Percentiles rank a stretch among this genome's conserved stretches.
phyloP scores from a whole-genome alignment of 2,329 filamentous ascomycete genomes.

The Graphilbum ipis-grandicollis region DNA sequence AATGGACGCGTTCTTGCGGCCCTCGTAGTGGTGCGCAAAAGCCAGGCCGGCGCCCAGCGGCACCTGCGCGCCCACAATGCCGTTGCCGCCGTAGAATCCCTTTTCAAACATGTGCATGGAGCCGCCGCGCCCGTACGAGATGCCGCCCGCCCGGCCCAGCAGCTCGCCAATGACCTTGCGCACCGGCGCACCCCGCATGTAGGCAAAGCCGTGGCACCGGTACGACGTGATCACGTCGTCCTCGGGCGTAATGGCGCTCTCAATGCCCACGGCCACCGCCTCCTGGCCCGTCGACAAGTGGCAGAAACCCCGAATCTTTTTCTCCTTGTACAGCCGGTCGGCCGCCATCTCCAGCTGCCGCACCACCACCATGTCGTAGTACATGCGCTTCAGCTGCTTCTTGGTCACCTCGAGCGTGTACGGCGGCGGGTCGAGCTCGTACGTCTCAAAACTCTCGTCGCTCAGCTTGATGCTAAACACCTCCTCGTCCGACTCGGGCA shows the following conservation, averaged over 20 bases:
- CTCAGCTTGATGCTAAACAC: conserved; percentile 82
- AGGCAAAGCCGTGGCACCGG: conserved; percentile 94
- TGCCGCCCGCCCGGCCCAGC: conserved; percentile 85
- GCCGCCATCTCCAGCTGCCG: conserved; percentile 99
- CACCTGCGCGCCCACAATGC: conserved; percentile 96
- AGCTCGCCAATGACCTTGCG: conserved; percentile 93
- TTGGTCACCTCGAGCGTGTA: conserved; percentile 92
- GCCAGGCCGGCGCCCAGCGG: conserved; percentile 92
- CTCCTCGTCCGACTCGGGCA: conserved; percentile 76
- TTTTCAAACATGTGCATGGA: conserved; percentile 99
- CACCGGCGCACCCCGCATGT: conserved; percentile 86
- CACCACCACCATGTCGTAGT: conserved; percentile 89
- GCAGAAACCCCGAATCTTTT: conserved; percentile 99
- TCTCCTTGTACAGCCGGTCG: conserved; percentile 98
- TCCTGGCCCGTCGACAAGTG: conserved; percentile 96
- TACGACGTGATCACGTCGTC: conserved; percentile 97
- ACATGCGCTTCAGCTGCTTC: conserved; percentile 97
- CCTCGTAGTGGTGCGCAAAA: conserved; percentile 91
- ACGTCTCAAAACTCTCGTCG: conserved; percentile 98
- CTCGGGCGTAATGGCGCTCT: conserved; percentile 78
- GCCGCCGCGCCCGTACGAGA: conserved; percentile 96
- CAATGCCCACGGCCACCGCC: conserved; percentile 91
- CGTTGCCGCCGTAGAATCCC: conserved; percentile 96
- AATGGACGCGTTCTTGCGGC: conserved; percentile 70
- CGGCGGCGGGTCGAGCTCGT: conserved; percentile 89